Conservation (phyloP, 306 rosid species). For the Geum urbanum region DNA sequence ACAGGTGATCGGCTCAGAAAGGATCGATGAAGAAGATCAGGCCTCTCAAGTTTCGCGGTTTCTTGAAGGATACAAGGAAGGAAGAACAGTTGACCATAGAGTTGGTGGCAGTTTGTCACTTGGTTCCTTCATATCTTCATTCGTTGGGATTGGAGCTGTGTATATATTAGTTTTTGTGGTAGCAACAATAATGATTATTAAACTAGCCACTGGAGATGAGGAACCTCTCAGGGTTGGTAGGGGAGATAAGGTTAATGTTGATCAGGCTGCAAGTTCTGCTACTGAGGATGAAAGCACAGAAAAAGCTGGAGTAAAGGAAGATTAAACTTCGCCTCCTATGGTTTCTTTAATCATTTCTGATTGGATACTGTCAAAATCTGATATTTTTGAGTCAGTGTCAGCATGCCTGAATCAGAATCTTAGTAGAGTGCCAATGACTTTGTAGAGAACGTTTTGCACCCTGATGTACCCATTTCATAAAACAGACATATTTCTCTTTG, state of each 20-base stretch:
- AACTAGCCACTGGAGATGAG: constrained; percentile 30
- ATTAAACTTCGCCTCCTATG: constrained; percentile 34
- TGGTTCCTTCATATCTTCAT: constrained; percentile 36
- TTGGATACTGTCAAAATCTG: neutral
- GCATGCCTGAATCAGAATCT: neutral
- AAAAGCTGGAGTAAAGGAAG: constrained; percentile 68
- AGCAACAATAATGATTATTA: constrained; percentile 48
- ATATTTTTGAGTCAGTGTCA: neutral
- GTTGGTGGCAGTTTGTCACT: constrained; percentile 44
- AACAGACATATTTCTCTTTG: neutral
- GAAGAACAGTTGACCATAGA: constrained; percentile 53
- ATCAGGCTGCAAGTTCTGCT: constrained; percentile 42
- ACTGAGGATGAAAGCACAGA: constrained; percentile 49
- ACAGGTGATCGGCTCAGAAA: constrained; percentile 78
- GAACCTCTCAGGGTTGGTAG: constrained; percentile 46
- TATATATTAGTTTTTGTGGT: constrained; percentile 59
- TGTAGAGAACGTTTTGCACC: neutral
- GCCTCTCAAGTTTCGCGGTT: constrained; percentile 66
- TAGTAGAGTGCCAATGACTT: neutral
- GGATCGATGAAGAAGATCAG: constrained; percentile 60
- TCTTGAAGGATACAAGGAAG: constrained; percentile 76
- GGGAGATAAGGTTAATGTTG: constrained; percentile 34
- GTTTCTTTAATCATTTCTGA: constrained; percentile 10
- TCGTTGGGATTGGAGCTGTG: constrained; percentile 60
- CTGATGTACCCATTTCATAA: neutral